These are phyloP conservation scores for Triticum monococcum DNA, from an alignment of 176 grass and related monocot genomes.

Conservation along the genomic window DNA sequence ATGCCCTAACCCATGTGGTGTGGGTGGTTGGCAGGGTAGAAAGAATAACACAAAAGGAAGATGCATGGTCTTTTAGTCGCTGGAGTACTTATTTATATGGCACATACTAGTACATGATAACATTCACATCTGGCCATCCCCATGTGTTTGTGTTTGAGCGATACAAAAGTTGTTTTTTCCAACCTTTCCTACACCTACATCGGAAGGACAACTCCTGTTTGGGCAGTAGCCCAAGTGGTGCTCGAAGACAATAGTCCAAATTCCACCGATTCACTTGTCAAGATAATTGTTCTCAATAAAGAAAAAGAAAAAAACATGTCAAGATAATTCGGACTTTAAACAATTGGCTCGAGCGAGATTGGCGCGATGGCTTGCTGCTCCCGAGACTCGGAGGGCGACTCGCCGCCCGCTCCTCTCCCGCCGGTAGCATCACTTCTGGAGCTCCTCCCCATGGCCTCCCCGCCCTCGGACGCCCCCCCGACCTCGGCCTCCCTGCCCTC, in stretches of 20 bases:
- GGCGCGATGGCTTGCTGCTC: no score
- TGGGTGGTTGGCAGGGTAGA: background rate
- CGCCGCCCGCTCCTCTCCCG: no score
- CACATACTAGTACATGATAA: background rate
- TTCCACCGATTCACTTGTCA: background rate
- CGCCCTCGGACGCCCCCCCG: no score
- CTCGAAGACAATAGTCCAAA: background rate
- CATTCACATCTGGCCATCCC: background rate
- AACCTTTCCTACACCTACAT: background rate
- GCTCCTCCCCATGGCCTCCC: no score
- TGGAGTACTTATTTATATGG: background rate
- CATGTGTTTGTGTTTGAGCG: constrained; percentile 29
- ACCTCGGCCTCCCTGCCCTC: no score
- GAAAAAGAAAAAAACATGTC: no score
- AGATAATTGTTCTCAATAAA: background rate
- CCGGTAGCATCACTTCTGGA: no score
- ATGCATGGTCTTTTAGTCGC: background rate
- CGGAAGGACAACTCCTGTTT: constrained; percentile 18
- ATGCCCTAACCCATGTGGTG: background rate
- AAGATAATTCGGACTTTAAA: background rate
- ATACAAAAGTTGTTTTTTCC: background rate
- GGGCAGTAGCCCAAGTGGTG: background rate
- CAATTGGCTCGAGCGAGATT: no score
- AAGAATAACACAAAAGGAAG: constrained; percentile 1
- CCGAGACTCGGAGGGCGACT: no score